Percentiles rank a stretch among this genome's conserved stretches.
Evolutionary conservation across 129 eudicot genomes (phyloP).

Genomic region (Centrapalus pauciflorus): DNA sequence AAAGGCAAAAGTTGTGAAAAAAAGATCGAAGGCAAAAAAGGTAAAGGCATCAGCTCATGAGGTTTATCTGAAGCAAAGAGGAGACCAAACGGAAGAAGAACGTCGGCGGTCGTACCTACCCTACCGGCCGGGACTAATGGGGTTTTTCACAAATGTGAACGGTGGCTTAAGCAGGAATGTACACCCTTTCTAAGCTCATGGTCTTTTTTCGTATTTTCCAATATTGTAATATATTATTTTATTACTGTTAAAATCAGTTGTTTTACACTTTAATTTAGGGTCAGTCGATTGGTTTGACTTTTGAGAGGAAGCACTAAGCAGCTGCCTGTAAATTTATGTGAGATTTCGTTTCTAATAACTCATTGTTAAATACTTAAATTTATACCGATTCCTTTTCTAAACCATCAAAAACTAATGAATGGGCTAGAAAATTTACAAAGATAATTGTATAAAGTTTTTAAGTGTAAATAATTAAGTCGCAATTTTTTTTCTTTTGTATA

Average conservation of each 20-base stretch:
- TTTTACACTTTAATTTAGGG: background rate
- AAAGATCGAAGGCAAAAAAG: slow-evolving; percentile 31
- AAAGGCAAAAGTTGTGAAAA: slow-evolving; percentile 20
- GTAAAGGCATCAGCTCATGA: slow-evolving; percentile 59
- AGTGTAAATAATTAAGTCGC: no score
- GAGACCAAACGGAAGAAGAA: slow-evolving; percentile 38
- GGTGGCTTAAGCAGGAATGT: slow-evolving; percentile 76
- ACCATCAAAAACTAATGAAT: no score
- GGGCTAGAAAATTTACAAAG: no score
- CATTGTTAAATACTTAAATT: no score
- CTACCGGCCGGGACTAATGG: slow-evolving; percentile 74
- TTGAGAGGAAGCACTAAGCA: background rate
- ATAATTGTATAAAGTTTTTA: no score
- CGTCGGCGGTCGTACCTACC: slow-evolving; percentile 71
- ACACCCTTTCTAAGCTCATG: slow-evolving; percentile 50
- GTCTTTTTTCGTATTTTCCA: background rate
- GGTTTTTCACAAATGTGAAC: slow-evolving; percentile 76
- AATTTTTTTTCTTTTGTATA: no score
- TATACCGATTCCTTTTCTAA: no score
- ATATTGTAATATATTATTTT: slow-evolving; percentile 2
- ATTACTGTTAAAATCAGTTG: background rate
- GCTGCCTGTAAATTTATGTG: background rate
- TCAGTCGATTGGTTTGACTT: background rate
- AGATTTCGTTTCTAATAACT: background rate
- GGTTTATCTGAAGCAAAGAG: slow-evolving; percentile 51